Evolutionary conservation across 768 basidiomycete species (phyloP), one percentile per base, ranked within the genome.

Genomic region (Pleurotus citrinopileatus): DNA sequence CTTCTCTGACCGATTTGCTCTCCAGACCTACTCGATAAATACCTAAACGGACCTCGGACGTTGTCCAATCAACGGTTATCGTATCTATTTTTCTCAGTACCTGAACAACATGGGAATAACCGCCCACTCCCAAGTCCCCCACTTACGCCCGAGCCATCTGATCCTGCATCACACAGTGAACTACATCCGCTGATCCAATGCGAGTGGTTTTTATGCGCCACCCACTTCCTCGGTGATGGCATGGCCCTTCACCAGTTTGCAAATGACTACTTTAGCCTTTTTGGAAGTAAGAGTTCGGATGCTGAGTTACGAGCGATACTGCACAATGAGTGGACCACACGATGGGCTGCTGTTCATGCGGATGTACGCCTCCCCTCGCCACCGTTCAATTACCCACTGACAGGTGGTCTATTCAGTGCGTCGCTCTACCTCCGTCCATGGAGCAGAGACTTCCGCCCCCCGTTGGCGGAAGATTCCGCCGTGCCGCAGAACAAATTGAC

Each of bases 181-280:
- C 52, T 20, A 25, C 48, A 20, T 20, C 51, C 22, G 2, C 25
- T 25, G 55, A 52, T 47, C 55, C 58, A n/a, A 50, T 84, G 76
- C 61, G 81, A 92, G 62, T 68, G 92, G 52, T 70, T 90, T 57
- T 78, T 94, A 44, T 86, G 85, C 58, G 84, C 87, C 3, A 81
- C 87, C 5, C 92, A 94, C 65, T 93, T 87, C 66, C 67, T 93
- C 43, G 91, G 90, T 17, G 92, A 94, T 64, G 92, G 92, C 19
- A 91, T 92, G 85, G 87, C 90, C 1, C 75, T 93, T 15, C 90
- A 93, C 67, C 77, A 81, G 55, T 88, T 87, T 57, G 89, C 87
- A 22, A 90, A 91, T 65, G 88, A 92, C 59, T 84, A 93, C 63
- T 87, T 92, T 64, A 66, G 70, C 15, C 70, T 93, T 2, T 71